Evolutionary conservation across 1,284 basidiomycete species (phyloP).

Genomic region (Phlebopus sp.): DNA sequence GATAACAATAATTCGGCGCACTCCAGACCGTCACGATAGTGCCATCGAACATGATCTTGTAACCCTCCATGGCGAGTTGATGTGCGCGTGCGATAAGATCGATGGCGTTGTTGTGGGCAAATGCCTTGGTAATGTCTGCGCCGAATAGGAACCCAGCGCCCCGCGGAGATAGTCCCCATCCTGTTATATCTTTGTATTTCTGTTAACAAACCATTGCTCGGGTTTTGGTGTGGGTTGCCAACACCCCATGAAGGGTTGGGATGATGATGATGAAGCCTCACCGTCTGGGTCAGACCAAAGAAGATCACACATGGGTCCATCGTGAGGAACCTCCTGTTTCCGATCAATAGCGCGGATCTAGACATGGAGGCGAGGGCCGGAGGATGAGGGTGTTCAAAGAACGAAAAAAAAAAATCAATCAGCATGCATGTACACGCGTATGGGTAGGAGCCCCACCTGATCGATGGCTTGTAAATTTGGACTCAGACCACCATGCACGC

Average conservation of each 20-base stretch:
- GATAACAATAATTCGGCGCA: constrained; percentile 97
- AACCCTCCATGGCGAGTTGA: constrained; percentile 98
- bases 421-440: constrained; percentile 21
- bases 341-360: constrained; percentile 95
- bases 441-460: constrained; percentile 49
- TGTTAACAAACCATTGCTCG: constrained; percentile 6
- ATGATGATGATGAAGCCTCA: constrained; percentile 35
- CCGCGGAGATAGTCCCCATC: constrained; percentile 96
- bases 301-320: constrained; percentile 98
- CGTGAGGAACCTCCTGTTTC: constrained; percentile 99
- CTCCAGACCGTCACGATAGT: constrained; percentile 99
- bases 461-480: constrained; percentile 83
- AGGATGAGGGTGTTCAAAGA: neutral
- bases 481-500: constrained; percentile 91
- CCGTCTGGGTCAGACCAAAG: constrained; percentile 99
- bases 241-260: constrained; percentile 6
- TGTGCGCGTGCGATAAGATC: constrained; percentile 96
- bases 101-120: constrained; percentile 89
- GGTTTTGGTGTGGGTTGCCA: neutral
- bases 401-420: constrained; percentile 22
- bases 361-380: constrained; percentile 11
- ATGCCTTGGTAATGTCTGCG: constrained; percentile 85
- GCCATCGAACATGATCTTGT: constrained; percentile 96
- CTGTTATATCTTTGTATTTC: constrained; percentile 65
- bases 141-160: constrained; percentile 97